A percentile compares a stretch with the other conserved stretches of the same genome.
These are phyloP conservation scores for Kalmanozyma brasiliensis DNA, from an alignment of 1,284 basidiomycete species.

Conservation along the genomic window DNA sequence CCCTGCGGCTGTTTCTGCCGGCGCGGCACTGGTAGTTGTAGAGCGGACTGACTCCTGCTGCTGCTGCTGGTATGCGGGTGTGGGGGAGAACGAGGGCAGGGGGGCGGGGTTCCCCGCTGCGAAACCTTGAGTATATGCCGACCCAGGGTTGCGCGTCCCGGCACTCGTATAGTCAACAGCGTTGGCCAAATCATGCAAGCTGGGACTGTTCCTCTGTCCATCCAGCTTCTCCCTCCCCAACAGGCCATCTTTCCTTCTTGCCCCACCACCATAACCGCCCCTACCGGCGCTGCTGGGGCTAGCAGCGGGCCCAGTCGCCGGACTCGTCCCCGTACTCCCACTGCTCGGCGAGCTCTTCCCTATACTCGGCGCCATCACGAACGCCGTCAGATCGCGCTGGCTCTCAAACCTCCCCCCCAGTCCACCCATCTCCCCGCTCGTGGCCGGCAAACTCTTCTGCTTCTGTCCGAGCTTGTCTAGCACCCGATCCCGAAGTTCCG, in stretches of 20 bases:
- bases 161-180: conserved; percentile 20
- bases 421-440: no score
- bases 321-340: conserved; percentile 1
- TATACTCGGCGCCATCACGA: conserved; percentile 13
- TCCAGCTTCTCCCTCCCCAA: not conserved
- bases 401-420: conserved; percentile 14
- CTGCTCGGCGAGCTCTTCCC: conserved; percentile 10
- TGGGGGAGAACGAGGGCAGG: conserved; percentile 2
- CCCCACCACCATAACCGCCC: not conserved
- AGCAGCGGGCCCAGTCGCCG: conserved; percentile 3
- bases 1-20: not conserved
- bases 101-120: not conserved
- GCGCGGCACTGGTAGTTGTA: not conserved
- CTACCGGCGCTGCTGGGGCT: not conserved
- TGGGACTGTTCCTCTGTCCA: conserved; percentile 3
- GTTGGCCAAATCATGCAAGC: conserved; percentile 30
- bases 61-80: not conserved
- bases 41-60: not conserved
- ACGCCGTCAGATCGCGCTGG: conserved; percentile 27
- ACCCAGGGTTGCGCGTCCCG: not conserved
- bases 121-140: not conserved
- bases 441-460: not conserved
- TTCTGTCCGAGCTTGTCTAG: conserved; percentile 21
- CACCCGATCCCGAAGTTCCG: conserved; percentile 27
- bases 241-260: not conserved